These are phyloP conservation scores for Pseudocercospora macadamiae DNA, from an alignment of 2,329 filamentous ascomycete genomes.

Conservation along the genomic window DNA sequence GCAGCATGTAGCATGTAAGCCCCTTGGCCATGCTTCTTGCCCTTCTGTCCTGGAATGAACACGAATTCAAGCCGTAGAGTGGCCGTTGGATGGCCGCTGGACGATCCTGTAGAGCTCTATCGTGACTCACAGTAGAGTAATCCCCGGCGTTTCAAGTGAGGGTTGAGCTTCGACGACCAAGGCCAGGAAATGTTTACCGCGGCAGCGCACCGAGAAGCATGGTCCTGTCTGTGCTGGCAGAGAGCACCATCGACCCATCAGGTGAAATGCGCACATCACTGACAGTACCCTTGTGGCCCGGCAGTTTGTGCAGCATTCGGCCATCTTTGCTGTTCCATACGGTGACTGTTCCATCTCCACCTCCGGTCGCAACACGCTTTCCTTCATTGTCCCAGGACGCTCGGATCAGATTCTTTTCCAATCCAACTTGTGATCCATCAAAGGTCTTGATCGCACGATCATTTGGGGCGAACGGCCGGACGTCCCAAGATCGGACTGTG, in stretches of 20 bases:
- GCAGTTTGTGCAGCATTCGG: conserved; percentile 91
- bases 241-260: conserved; percentile 70
- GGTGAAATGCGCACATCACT: conserved; percentile 94
- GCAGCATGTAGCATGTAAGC: too few relatives aligned
- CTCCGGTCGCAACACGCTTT: conserved; percentile 84
- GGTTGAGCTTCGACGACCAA: neutral
- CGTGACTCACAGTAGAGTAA: neutral
- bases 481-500: conserved; percentile 93
- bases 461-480: conserved; percentile 88
- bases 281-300: conserved; percentile 91
- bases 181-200: conserved; percentile 16
- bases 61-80: too few relatives aligned
- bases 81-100: neutral
- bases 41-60: too few relatives aligned
- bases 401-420: conserved; percentile 89
- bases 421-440: conserved; percentile 82
- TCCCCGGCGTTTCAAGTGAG: neutral
- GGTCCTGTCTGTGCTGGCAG: conserved; percentile 40
- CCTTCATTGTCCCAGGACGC: conserved; percentile 89
- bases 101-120: neutral
- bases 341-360: conserved; percentile 86
- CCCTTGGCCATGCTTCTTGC: too few relatives aligned
- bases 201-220: conserved; percentile 40
- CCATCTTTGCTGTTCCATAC: conserved; percentile 89
- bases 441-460: conserved; percentile 85